phyloP scores from a whole-genome alignment of 1,139 yeast genomes.

The Yamadazyma atlantica region DNA sequence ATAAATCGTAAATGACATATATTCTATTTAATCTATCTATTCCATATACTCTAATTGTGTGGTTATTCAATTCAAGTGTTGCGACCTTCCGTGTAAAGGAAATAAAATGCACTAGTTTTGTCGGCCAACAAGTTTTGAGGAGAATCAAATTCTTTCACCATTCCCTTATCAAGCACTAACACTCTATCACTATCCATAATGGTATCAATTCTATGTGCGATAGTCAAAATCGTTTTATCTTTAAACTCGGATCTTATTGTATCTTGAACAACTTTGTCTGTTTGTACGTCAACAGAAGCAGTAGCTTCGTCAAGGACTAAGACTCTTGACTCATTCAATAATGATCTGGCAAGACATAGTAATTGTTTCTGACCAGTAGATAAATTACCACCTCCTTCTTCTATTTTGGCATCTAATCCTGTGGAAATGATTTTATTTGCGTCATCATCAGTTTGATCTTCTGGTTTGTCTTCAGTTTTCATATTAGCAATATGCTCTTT shows the following conservation, averaged over 20 bases:
- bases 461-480: slow-evolving; percentile 26
- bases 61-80: slow-evolving; percentile 17
- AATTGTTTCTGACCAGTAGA: slow-evolving; percentile 40
- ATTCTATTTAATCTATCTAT: too few relatives aligned
- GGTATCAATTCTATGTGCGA: slow-evolving; percentile 39
- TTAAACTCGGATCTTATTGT: slow-evolving; percentile 32
- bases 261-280: slow-evolving; percentile 35
- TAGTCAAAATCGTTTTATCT: slow-evolving; percentile 35
- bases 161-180: slow-evolving; percentile 32
- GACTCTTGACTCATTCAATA: slow-evolving; percentile 31
- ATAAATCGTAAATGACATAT: too few relatives aligned
- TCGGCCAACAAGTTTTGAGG: slow-evolving; percentile 28
- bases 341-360: slow-evolving; percentile 37
- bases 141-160: slow-evolving; percentile 30
- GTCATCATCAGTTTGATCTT: slow-evolving; percentile 22
- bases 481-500: slow-evolving; percentile 30
- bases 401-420: slow-evolving; percentile 15
- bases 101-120: slow-evolving; percentile 25
- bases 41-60: too few relatives aligned
- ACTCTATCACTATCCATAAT: slow-evolving; percentile 35
- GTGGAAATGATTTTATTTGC: slow-evolving; percentile 7
- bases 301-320: slow-evolving; percentile 40
- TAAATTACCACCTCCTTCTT: slow-evolving; percentile 36
- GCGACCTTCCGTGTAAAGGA: slow-evolving; percentile 34
- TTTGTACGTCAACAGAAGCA: slow-evolving; percentile 38